A percentile compares a stretch with the other conserved stretches of the same genome.
phyloP scores from a whole-genome alignment of 2,329 filamentous ascomycete species.

The Parastagonospora avenae region DNA sequence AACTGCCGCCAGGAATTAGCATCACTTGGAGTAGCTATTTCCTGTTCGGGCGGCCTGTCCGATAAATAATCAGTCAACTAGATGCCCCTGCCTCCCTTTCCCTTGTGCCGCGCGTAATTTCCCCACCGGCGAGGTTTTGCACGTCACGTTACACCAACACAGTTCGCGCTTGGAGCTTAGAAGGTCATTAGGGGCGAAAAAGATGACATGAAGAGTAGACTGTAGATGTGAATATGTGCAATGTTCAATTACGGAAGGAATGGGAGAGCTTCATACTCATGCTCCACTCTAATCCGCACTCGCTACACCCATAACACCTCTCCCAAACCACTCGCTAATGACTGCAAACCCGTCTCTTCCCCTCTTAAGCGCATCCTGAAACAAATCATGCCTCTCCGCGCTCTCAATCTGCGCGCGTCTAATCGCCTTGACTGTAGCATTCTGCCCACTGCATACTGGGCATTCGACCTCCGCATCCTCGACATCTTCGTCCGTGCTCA shows the following conservation, averaged over 20 bases:
- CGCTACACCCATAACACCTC: conserved; percentile 78
- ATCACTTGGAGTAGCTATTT: background rate
- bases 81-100: too few relatives aligned
- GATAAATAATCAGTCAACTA: too few relatives aligned
- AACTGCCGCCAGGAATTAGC: background rate
- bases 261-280: too few relatives aligned
- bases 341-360: conserved; percentile 87
- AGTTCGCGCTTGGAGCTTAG: too few relatives aligned
- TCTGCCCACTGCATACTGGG: conserved; percentile 80
- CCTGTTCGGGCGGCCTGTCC: too few relatives aligned
- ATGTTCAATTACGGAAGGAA: too few relatives aligned
- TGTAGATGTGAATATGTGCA: too few relatives aligned
- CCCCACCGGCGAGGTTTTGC: too few relatives aligned
- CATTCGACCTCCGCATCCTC: conserved; percentile 75
- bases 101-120: too few relatives aligned
- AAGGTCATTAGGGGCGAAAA: background rate
- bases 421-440: conserved; percentile 87
- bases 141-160: too few relatives aligned
- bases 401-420: conserved; percentile 84
- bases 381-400: conserved; percentile 85
- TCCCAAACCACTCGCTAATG: conserved; percentile 91
- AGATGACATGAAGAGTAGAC: too few relatives aligned
- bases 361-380: conserved; percentile 76
- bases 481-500: conserved; percentile 67
- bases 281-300: conserved; percentile 22